Evolutionary conservation across 1,139 yeast species (phyloP).

Genomic region (Hyphopichia khmerensis): DNA sequence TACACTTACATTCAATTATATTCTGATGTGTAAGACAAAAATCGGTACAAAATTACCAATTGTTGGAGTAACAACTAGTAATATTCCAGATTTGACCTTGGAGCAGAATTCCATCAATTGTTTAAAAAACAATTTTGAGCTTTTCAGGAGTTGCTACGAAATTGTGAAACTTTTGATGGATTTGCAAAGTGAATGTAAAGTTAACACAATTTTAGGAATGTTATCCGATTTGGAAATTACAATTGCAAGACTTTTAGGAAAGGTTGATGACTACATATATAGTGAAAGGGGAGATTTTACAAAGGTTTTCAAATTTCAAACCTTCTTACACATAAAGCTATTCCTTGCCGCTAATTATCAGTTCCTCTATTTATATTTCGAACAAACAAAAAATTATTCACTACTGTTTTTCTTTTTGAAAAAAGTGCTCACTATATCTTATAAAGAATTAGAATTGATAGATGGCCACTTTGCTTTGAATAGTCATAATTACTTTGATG

Average conservation of each 20-base stretch:
- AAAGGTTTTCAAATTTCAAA: background rate
- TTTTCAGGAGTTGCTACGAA: background rate
- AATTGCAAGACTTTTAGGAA: background rate
- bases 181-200: constrained; percentile 7
- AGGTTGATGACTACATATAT: background rate
- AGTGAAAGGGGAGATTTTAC: background rate
- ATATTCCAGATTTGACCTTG: background rate
- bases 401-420: background rate
- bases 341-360: background rate
- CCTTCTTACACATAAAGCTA: background rate
- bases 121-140: background rate
- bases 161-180: constrained; percentile 4
- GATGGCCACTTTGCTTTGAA: background rate
- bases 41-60: constrained; percentile 24
- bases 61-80: background rate
- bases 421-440: background rate
- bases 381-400: background rate
- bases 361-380: background rate
- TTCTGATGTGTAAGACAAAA: constrained; percentile 3
- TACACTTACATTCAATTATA: constrained; percentile 6
- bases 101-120: background rate
- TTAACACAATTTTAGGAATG: background rate
- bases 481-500: background rate
- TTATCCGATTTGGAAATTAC: background rate
- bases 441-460: background rate